Percentiles rank a stretch among this genome's conserved stretches.
phyloP scores from a whole-genome alignment of 2,329 filamentous ascomycete genomes.

The Seiridium unicorne region DNA sequence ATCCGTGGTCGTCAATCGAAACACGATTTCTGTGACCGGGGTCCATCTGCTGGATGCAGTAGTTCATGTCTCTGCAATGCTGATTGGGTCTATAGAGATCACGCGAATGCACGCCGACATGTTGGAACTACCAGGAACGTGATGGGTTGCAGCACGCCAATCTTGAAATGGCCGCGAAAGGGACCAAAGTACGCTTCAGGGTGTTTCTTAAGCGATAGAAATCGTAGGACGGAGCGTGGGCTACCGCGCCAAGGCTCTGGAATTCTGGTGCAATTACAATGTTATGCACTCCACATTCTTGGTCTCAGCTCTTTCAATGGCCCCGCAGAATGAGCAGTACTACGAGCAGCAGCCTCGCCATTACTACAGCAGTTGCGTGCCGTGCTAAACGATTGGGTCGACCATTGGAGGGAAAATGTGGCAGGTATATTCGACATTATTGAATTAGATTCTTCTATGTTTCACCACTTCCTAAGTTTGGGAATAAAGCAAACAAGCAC shows the following conservation, averaged over 20 bases:
- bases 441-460: no score
- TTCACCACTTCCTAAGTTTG: neutral
- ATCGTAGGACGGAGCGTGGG: neutral
- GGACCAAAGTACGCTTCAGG: neutral
- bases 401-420: constrained; percentile 4
- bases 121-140: neutral
- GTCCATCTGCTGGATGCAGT: neutral
- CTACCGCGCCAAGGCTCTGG: neutral
- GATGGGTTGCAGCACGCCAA: neutral
- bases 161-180: neutral
- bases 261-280: neutral
- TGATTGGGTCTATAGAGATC: neutral
- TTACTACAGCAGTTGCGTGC: neutral
- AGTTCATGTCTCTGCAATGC: neutral
- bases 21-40: neutral
- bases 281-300: constrained; percentile 4
- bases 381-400: neutral
- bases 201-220: neutral
- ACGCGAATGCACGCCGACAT: neutral
- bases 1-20: neutral
- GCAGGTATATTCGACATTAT: neutral
- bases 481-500: neutral
- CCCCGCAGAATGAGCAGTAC: no score
- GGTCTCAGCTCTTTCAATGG: neutral
- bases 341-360: neutral